Evolutionary conservation across 2,329 filamentous ascomycete species (phyloP).

Genomic region (Teratosphaeria zuluensis): DNA sequence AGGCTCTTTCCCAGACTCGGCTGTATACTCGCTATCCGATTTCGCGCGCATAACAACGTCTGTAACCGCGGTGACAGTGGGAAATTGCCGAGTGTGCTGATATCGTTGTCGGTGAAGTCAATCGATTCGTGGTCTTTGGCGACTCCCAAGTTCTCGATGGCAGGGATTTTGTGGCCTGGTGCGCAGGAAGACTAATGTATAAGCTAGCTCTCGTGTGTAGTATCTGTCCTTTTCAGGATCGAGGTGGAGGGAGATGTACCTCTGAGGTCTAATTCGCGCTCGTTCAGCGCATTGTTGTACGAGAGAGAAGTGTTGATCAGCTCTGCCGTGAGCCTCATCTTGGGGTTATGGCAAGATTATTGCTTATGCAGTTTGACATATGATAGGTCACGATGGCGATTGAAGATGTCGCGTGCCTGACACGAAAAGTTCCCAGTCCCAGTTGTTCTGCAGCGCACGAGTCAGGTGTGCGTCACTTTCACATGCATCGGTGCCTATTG

Average conservation of each 20-base stretch:
- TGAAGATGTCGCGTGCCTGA: background rate
- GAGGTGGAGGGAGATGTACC: conserved; percentile 56
- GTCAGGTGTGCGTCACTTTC: background rate
- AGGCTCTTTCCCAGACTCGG: conserved; percentile 62
- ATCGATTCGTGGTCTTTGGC: conserved; percentile 93
- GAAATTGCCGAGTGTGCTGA: conserved; percentile 81
- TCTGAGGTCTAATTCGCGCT: conserved; percentile 98
- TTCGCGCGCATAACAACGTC: conserved; percentile 80
- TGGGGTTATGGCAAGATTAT: conserved; percentile 14
- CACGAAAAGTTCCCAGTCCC: background rate
- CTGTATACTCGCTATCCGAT: conserved; percentile 77
- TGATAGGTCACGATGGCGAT: background rate
- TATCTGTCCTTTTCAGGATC: conserved; percentile 85
- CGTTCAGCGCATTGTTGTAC: conserved; percentile 96
- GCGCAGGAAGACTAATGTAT: conserved; percentile 34
- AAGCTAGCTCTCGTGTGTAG: conserved; percentile 55
- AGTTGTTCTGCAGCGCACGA: background rate
- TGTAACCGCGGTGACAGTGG: conserved; percentile 80
- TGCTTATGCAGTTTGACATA: background rate
- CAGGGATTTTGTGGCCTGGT: conserved; percentile 92
- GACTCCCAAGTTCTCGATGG: conserved; percentile 94
- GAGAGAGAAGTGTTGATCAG: conserved; percentile 90
- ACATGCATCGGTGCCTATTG: background rate
- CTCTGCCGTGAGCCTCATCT: conserved; percentile 91
- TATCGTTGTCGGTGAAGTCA: conserved; percentile 98